These are phyloP conservation scores for Colletotrichum sansevieriae DNA, from an alignment of 2,329 filamentous ascomycete genomes.

Conservation along the genomic window DNA sequence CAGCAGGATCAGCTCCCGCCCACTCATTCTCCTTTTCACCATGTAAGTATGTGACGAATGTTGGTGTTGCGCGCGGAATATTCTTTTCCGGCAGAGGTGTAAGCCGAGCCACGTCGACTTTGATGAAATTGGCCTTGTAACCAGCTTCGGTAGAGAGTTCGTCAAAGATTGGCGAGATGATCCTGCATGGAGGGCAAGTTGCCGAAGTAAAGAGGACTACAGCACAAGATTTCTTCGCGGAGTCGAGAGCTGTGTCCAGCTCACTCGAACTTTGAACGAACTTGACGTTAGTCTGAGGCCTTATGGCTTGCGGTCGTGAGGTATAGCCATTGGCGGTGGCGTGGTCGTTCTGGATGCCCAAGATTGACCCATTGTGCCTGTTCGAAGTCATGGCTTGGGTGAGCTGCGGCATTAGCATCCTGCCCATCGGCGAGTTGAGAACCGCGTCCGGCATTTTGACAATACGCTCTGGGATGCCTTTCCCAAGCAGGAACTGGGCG, in stretches of 20 bases:
- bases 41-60: conserved; percentile 86
- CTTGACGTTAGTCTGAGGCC: conserved; percentile 62
- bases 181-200: conserved; percentile 87
- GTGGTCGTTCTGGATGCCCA: conserved; percentile 61
- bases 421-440: conserved; percentile 86
- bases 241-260: conserved; percentile 70
- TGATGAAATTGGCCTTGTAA: conserved; percentile 78
- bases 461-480: conserved; percentile 90
- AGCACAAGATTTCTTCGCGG: conserved; percentile 76
- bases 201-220: conserved; percentile 94
- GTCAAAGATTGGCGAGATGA: conserved; percentile 85
- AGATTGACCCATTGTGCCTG: conserved; percentile 64
- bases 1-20: conserved; percentile 79
- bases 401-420: conserved; percentile 84
- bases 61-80: conserved; percentile 82
- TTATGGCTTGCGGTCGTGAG: conserved; percentile 44
- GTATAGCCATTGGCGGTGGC: conserved; percentile 42
- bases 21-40: conserved; percentile 84
- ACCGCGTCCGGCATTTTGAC: conserved; percentile 87
- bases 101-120: conserved; percentile 81
- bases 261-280: conserved; percentile 70
- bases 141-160: conserved; percentile 81
- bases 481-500: conserved; percentile 88
- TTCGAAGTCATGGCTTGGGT: conserved; percentile 64
- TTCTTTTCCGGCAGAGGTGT: conserved; percentile 60